Evolutionary conservation across 257 asterid genomes (phyloP).

Genomic region (Rubia yunnanensis): DNA sequence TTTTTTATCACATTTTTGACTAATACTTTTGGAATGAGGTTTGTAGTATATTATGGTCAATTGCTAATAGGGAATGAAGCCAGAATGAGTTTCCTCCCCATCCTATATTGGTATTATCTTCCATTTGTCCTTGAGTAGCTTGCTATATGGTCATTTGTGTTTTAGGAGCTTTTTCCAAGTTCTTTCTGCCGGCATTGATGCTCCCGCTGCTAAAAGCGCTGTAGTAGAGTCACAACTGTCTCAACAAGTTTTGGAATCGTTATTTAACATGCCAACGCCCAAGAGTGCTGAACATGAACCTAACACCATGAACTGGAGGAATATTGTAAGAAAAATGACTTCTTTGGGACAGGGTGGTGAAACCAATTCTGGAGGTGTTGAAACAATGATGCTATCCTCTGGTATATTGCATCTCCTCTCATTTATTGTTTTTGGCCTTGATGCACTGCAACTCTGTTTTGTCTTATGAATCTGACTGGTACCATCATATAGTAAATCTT

Average conservation of each 20-base stretch:
- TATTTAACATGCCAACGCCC: slow-evolving; percentile 80
- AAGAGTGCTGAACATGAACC: slow-evolving; percentile 75
- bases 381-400: slow-evolving; percentile 21
- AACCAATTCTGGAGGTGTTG: slow-evolving; percentile 25
- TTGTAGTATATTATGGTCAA: neutral
- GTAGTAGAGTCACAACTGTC: slow-evolving; percentile 53
- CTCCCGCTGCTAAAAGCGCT: slow-evolving; percentile 25
- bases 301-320: slow-evolving; percentile 81
- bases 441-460: neutral
- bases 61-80: neutral
- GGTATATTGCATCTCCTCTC: slow-evolving; percentile 33
- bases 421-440: neutral
- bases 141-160: slow-evolving; percentile 7
- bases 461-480: neutral
- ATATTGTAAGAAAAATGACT: slow-evolving; percentile 63
- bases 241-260: slow-evolving; percentile 62
- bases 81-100: neutral
- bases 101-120: neutral
- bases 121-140: neutral
- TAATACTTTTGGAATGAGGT: neutral
- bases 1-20: no score
- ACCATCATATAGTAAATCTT: neutral
- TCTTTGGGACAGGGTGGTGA: slow-evolving; percentile 55
- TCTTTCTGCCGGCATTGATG: slow-evolving; percentile 24
- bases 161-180: slow-evolving; percentile 43